Percentiles rank a stretch among this genome's conserved stretches.
These are phyloP conservation scores for Aspergillus sp. DNA, from an alignment of 2,329 filamentous ascomycete species.

Conservation along the genomic window DNA sequence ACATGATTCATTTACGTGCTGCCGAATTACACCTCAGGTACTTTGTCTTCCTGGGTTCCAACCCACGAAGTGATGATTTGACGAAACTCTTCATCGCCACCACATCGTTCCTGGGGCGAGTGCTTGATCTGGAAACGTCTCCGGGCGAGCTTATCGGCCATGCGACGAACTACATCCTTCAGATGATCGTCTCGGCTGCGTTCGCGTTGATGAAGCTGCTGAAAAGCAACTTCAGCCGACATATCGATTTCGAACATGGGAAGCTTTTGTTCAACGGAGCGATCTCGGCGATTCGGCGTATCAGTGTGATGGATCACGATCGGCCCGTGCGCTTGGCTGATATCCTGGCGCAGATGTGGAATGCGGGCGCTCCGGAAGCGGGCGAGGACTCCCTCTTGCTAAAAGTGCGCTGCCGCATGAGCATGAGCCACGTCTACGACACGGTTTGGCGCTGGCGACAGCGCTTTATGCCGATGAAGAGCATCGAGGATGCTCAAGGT, in stretches of 20 bases:
- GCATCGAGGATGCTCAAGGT: constrained; percentile 63
- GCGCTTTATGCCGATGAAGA: constrained; percentile 63
- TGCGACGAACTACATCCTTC: constrained; percentile 60
- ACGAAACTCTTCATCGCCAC: constrained; percentile 45
- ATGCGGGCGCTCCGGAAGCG: constrained; percentile 39
- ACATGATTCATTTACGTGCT: constrained; percentile 45
- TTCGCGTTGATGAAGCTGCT: constrained; percentile 63
- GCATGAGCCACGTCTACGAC: constrained; percentile 64
- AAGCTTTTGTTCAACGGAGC: constrained; percentile 57
- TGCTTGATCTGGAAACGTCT: constrained; percentile 43
- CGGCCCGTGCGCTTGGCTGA: constrained; percentile 61
- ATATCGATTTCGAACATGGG: constrained; percentile 54
- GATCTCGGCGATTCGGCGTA: constrained; percentile 56
- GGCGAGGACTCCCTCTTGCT: constrained; percentile 51
- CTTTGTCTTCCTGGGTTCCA: constrained; percentile 46
- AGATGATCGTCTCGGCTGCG: constrained; percentile 63
- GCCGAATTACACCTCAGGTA: constrained; percentile 45
- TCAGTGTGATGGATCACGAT: constrained; percentile 62
- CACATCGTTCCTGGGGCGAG: constrained; percentile 44
- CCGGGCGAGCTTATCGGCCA: constrained; percentile 50
- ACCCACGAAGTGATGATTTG: constrained; percentile 41
- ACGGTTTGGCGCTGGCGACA: constrained; percentile 65
- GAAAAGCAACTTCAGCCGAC: constrained; percentile 59
- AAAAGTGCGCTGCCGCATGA: constrained; percentile 63
- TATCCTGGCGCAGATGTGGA: constrained; percentile 64